Base-by-base conservation (phyloP, 2,329 filamentous ascomycete species). In the Hymenoscyphus albidus region DNA sequence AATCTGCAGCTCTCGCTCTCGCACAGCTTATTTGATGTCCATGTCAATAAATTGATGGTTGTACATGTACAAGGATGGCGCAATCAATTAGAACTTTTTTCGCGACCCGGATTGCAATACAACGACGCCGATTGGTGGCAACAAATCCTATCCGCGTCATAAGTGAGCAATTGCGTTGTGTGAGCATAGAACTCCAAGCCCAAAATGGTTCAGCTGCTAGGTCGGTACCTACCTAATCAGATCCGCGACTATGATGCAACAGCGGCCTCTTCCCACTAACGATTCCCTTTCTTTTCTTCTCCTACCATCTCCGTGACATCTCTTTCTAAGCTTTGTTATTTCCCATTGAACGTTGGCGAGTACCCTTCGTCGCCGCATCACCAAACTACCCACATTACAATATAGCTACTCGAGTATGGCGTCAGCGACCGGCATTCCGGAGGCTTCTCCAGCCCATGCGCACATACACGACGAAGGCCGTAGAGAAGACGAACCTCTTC, bases 381-480 rank as follows among this genome's bases (percentile, higher is more conserved):
- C 27, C 27, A 48, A 60, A 18, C 35, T 6, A 6, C 35, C 5
- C 35, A 35, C 16, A 18, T 62, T 38, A 14, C 44, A 59, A 27
- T 40, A 65, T 61, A 48, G 27, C 55, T 62, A 22, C 22, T 1
- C 22, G 22, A 22, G 22, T 22, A 92, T 92, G 89, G 84, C 88
- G 39, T 91, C 88, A 66, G 83, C 87, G 62, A 88, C 88, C 42
- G 87, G 86, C 62, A 84, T 89, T 64, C 88, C 88, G 31, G 81
- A 88, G 78, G 67, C 77, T 78, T 60, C 66, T 70, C 38, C 60
- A 39, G 40, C 18, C n/a, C 48, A 58, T 38, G 31, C 62, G 27
- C 27, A 27, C 27, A 27, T 27, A 44, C 67, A 66, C 10, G 64
- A 73, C 55, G 79, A 80, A 22, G 69, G 61, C 5, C 57, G 64